A percentile compares a stretch with the other conserved stretches of the same genome.
These are phyloP conservation scores for Chenopodium quinoa DNA, from an alignment of 148 eudicot species.

Conservation along the genomic window DNA sequence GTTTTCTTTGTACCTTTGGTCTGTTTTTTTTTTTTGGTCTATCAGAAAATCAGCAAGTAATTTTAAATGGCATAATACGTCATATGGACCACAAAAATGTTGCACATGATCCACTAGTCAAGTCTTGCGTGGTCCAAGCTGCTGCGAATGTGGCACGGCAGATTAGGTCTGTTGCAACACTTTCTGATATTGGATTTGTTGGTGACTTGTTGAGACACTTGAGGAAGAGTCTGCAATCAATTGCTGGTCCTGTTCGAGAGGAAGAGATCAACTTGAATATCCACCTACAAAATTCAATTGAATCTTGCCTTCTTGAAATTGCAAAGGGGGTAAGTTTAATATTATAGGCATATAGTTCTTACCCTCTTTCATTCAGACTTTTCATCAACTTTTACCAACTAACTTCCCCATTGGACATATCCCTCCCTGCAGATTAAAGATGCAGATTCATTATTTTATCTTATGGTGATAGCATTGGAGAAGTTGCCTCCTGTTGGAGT, in stretches of 20 bases:
- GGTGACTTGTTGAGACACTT: conserved; percentile 79
- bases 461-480: conserved; percentile 78
- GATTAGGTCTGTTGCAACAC: conserved; percentile 56
- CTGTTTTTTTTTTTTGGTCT: background rate
- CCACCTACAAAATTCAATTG: conserved; percentile 74
- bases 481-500: conserved; percentile 59
- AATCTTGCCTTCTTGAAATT: conserved; percentile 76
- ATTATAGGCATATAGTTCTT: background rate
- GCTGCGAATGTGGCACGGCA: conserved; percentile 76
- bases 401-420: background rate
- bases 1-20: background rate
- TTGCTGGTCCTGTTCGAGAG: conserved; percentile 57
- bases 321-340: conserved; percentile 71
- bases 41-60: conserved; percentile 65
- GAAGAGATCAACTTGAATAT: conserved; percentile 59
- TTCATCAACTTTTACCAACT: background rate
- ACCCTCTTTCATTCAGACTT: background rate
- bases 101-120: conserved; percentile 64
- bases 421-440: conserved; percentile 51
- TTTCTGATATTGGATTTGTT: conserved; percentile 73
- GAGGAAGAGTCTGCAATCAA: conserved; percentile 85
- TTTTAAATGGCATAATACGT: conserved; percentile 67
- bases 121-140: conserved; percentile 69
- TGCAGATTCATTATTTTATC: conserved; percentile 63
- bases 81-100: conserved; percentile 97